Conservation (phyloP, 192 early-diverging fungal genomes). For the Coemansia sp. region DNA sequence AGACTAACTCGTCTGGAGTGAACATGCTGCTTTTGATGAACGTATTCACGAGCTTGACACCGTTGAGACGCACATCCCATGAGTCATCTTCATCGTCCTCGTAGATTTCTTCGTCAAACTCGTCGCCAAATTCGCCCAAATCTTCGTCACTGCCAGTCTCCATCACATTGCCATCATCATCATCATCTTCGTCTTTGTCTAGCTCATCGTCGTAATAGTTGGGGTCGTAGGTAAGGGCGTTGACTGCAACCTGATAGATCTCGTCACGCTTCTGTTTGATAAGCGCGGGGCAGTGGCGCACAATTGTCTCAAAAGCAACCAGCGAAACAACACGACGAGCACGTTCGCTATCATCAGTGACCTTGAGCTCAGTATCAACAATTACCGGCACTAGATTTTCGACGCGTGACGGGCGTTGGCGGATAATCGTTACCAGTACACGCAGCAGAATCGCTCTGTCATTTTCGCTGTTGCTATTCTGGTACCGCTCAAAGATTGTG, state of each 20-base stretch:
- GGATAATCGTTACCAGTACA: conserved; percentile 43
- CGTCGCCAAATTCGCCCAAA: conserved; percentile 44
- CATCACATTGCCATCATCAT: conserved; percentile 14
- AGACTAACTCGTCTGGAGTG: conserved; percentile 8
- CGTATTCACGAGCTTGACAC: conserved; percentile 37
- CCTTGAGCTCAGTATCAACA: conserved; percentile 26
- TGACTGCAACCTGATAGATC: conserved; percentile 23
- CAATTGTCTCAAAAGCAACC: conserved; percentile 39
- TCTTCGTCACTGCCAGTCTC: conserved; percentile 32
- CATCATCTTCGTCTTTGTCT: conserved; percentile 8
- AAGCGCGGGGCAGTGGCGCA: conserved; percentile 20
- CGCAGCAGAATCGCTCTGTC: conserved; percentile 35
- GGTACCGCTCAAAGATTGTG: conserved; percentile 39
- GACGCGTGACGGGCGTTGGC: conserved; percentile 34
- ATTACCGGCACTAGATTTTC: conserved; percentile 15
- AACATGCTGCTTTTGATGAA: conserved; percentile 29
- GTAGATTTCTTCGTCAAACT: conserved; percentile 41
- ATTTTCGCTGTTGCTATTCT: conserved; percentile 21
- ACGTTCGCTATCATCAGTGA: conserved; percentile 24
- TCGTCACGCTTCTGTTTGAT: conserved; percentile 10
- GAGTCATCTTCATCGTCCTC: conserved; percentile 46
- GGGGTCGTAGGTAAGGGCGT: conserved; percentile 33
- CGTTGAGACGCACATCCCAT: conserved; percentile 42
- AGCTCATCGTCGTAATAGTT: conserved; percentile 41
- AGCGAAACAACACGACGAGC: conserved; percentile 33